Evolutionary conservation across 306 rosid genomes (phyloP), one percentile per base, ranked within the genome.

Genomic region (Ammopiptanthus mongolicus): DNA sequence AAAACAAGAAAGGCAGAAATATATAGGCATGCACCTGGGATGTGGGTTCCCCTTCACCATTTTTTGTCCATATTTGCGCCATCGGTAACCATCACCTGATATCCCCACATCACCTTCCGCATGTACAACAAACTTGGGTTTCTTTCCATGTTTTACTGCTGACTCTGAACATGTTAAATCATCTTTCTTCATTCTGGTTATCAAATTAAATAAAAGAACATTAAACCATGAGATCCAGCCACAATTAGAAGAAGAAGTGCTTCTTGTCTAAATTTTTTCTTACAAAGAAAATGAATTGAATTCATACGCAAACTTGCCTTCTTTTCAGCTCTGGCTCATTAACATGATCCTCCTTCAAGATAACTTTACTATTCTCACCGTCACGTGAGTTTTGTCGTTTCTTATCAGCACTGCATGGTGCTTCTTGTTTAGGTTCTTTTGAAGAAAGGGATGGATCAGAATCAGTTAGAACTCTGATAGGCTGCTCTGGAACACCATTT

Each of bases 31-130:
- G 76, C 73, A 92, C 97, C 97, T 90, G 50, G 96, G 93, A 75
- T 87, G 86, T 58, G 89, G 86, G 69, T 88, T 90, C 61, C 97
- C 97, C 80, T 92, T 92, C 81, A 92, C 96, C 96, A 92, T 88
- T 83, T 92, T 92, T 80, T 90, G 96, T 53, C 97, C 97, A 55
- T 92, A 92, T 76, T 92, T 92, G 68, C 96, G 96, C 97, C 97
- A 90, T 41, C 97, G 84, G 33, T 92, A 87, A 76, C 97, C 97
- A 74, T 92, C 97, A 51, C 88, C 93, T 1, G 97, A 90, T 75
- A 90, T 88, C 56, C 93, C 93, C 72, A 88, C 93, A 60, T 92
- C 93, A 46, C 88, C 92, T 0, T 83, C 92, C 3, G 93, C 97
- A 85, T 87, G 96, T 77, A 90, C 97, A 64, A 92, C 93, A 71